These are phyloP conservation scores for Dactylonectria macrodidyma DNA, from an alignment of 2,329 filamentous ascomycete genomes.

Conservation along the genomic window DNA sequence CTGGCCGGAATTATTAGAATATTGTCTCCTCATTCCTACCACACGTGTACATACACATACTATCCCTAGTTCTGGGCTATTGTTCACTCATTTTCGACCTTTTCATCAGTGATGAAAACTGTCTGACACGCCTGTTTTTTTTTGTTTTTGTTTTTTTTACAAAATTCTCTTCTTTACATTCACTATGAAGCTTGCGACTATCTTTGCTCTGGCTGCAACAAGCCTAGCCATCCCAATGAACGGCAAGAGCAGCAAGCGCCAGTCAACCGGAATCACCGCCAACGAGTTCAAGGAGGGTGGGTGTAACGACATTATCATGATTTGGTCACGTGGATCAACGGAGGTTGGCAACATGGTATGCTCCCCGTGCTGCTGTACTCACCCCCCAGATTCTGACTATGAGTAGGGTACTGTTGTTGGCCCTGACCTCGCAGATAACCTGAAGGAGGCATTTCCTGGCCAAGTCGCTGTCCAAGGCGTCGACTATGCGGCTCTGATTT, in stretches of 20 bases:
- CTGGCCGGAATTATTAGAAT: too few relatives aligned
- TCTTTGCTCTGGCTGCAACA: not conserved
- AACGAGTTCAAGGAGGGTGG: conserved; percentile 14
- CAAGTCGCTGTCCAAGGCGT: conserved; percentile 11
- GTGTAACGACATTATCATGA: conserved; percentile 10
- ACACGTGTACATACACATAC: not conserved
- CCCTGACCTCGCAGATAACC: conserved; percentile 7
- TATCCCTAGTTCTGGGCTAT: too few relatives aligned
- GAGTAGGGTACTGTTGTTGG: conserved; percentile 11
- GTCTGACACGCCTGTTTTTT: not conserved
- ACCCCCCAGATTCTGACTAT: not conserved
- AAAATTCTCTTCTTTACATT: not conserved
- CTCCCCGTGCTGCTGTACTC: not conserved
- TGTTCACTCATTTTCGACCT: not conserved
- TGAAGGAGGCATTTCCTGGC: conserved; percentile 8
- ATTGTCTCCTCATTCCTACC: not conserved
- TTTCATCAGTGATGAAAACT: not conserved
- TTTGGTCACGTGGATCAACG: conserved; percentile 13
- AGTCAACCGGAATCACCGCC: conserved; percentile 10
- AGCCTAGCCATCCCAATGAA: not conserved
- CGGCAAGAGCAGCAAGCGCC: not conserved
- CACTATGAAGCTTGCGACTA: conserved; percentile 7
- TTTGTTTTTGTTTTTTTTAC: not conserved
- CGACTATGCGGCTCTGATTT: conserved; percentile 7
- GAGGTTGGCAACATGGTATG: conserved; percentile 19